Evolutionary conservation across 2,329 filamentous ascomycete species (phyloP).

Genomic region (Diaporthe ampelina): DNA sequence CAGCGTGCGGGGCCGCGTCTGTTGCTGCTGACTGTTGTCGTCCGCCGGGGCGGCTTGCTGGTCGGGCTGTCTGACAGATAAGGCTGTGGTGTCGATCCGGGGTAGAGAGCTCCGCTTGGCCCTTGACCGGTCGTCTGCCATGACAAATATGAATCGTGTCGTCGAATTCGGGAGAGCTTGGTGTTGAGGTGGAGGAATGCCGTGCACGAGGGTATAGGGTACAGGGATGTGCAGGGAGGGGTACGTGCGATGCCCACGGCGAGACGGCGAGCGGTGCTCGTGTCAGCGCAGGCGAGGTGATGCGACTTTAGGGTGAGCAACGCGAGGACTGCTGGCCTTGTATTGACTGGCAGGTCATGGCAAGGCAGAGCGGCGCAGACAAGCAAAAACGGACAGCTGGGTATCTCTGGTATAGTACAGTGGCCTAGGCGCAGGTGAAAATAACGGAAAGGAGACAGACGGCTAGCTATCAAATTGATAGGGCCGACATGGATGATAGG

Average conservation of each 20-base stretch:
- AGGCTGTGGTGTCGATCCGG: conserved; percentile 34
- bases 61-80: conserved; percentile 16
- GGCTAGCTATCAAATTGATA: conserved; percentile 26
- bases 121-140: conserved; percentile 38
- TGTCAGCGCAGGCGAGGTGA: conserved; percentile 9
- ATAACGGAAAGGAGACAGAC: conserved; percentile 17
- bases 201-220: conserved; percentile 13
- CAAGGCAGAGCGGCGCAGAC: conserved; percentile 12
- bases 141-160: neutral
- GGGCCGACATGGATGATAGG: conserved; percentile 22
- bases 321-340: conserved; percentile 19
- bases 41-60: neutral
- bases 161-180: neutral
- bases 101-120: conserved; percentile 37
- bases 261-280: neutral
- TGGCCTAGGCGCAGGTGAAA: conserved; percentile 17
- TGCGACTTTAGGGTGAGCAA: conserved; percentile 18
- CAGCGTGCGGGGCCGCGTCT: conserved; percentile 34
- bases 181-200: neutral
- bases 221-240: conserved; percentile 5
- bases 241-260: neutral
- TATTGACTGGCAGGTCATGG: conserved; percentile 35
- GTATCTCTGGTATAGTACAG: conserved; percentile 38
- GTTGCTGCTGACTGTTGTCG: conserved; percentile 12
- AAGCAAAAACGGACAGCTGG: conserved; percentile 16